Evolutionary conservation across 345 rosid species (phyloP).

Genomic region (Brassica rapa): DNA sequence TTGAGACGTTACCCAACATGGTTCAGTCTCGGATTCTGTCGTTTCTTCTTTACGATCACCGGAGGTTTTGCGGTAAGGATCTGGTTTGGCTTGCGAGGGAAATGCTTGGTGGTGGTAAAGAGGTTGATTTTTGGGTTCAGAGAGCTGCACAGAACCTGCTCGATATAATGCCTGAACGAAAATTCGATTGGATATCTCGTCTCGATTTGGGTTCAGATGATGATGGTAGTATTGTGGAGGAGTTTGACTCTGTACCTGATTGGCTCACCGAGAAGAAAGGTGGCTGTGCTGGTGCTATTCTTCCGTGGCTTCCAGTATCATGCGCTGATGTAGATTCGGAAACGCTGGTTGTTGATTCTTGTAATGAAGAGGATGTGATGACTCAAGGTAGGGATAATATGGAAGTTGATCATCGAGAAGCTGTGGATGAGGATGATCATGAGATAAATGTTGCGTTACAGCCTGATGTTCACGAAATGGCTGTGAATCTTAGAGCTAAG

Average conservation of each 20-base stretch:
- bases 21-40: conserved; percentile 68
- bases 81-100: conserved; percentile 52
- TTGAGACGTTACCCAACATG: conserved; percentile 67
- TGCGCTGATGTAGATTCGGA: conserved; percentile 34
- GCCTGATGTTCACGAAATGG: conserved; percentile 46
- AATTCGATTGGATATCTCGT: conserved; percentile 43
- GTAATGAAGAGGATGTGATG: conserved; percentile 30
- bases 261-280: conserved; percentile 52
- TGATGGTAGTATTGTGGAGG: conserved; percentile 33
- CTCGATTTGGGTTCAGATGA: conserved; percentile 48
- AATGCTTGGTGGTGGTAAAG: conserved; percentile 42
- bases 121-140: conserved; percentile 63
- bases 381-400: conserved; percentile 43
- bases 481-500: conserved; percentile 43
- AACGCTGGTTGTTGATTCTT: conserved; percentile 37
- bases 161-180: conserved; percentile 52
- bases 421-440: conserved; percentile 33
- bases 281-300: conserved; percentile 30
- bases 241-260: conserved; percentile 55
- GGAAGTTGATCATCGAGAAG: conserved; percentile 37
- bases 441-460: conserved; percentile 34
- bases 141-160: conserved; percentile 70
- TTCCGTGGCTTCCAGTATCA: conserved; percentile 74
- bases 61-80: conserved; percentile 54
- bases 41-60: conserved; percentile 54